Evolutionary conservation across 129 eudicot species (phyloP).

Genomic region (Lactuca saligna): DNA sequence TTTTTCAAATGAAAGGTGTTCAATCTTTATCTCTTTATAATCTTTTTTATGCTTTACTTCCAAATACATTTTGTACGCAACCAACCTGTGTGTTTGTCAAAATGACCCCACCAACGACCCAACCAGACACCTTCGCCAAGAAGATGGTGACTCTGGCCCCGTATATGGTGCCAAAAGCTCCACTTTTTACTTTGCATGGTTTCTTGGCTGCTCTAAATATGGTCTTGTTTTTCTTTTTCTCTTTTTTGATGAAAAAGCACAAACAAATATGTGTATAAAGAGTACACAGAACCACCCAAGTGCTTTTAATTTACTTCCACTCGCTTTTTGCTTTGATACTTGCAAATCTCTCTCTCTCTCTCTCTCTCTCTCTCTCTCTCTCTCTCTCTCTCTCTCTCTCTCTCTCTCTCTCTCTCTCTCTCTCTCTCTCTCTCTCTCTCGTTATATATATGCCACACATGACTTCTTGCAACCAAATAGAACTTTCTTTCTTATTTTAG

Average conservation of each 20-base stretch:
- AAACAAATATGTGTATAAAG: conserved; percentile 24
- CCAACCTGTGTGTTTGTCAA: conserved; percentile 34
- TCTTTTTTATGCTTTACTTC: conserved; percentile 33
- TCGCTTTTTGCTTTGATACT: conserved; percentile 21
- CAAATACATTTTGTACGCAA: conserved; percentile 44
- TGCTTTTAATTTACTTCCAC: conserved; percentile 29
- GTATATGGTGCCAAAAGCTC: conserved; percentile 27
- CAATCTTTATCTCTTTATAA: conserved; percentile 30
- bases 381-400: neutral
- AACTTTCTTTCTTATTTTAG: conserved; percentile 12
- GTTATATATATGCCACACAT: conserved; percentile 15
- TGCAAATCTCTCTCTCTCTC: neutral
- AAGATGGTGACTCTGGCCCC: conserved; percentile 25
- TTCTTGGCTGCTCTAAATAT: conserved; percentile 37
- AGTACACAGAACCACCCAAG: conserved; percentile 21
- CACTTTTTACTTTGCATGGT: conserved; percentile 20
- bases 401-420: neutral
- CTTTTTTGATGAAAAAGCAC: conserved; percentile 29
- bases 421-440: neutral
- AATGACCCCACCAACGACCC: conserved; percentile 31
- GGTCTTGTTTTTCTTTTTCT: conserved; percentile 14
- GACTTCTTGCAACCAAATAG: conserved; percentile 28
- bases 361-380: neutral
- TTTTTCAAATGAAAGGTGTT: conserved; percentile 42
- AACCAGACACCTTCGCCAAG: conserved; percentile 30